A percentile compares a stretch with the other conserved stretches of the same genome.
Evolutionary conservation across 2,329 filamentous ascomycete genomes (phyloP).

Genomic region (Thelonectria olida): DNA sequence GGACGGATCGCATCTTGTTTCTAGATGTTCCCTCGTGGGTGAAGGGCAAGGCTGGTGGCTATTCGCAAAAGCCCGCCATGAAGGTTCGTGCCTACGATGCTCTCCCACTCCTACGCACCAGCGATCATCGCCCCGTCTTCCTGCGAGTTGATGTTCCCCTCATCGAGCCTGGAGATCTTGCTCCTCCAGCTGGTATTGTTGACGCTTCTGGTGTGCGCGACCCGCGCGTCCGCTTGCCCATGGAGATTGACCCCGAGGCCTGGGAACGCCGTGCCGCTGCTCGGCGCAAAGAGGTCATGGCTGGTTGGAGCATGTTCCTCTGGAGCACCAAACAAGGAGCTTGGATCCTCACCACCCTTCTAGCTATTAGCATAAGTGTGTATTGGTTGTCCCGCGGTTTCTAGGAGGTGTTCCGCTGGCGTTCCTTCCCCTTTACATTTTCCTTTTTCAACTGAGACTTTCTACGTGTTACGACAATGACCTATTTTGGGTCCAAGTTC

Average conservation of each 20-base stretch:
- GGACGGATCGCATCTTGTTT: constrained; percentile 92
- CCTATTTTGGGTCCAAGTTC: background rate
- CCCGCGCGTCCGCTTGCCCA: constrained; percentile 57
- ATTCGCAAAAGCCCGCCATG: constrained; percentile 44
- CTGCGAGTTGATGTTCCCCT: constrained; percentile 75
- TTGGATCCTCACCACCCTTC: constrained; percentile 52
- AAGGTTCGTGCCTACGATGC: constrained; percentile 75
- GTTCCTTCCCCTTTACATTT: background rate
- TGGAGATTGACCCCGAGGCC: constrained; percentile 63
- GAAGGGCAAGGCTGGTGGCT: constrained; percentile 36
- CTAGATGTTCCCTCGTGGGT: constrained; percentile 68
- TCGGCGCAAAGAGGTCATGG: constrained; percentile 55
- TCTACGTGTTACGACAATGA: constrained; percentile 8
- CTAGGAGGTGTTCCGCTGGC: background rate
- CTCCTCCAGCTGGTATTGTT: constrained; percentile 41
- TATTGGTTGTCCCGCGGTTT: constrained; percentile 53
- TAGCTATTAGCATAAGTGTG: constrained; percentile 52
- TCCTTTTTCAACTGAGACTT: background rate
- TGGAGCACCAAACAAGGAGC: constrained; percentile 64
- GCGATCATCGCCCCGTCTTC: constrained; percentile 88
- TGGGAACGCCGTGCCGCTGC: constrained; percentile 61
- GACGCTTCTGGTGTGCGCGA: constrained; percentile 44
- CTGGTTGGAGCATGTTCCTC: constrained; percentile 64
- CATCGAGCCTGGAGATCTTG: constrained; percentile 51
- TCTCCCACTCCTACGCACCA: constrained; percentile 81